Conservation (phyloP, 352 stramenopile species). For the Phytophthora cajani region DNA sequence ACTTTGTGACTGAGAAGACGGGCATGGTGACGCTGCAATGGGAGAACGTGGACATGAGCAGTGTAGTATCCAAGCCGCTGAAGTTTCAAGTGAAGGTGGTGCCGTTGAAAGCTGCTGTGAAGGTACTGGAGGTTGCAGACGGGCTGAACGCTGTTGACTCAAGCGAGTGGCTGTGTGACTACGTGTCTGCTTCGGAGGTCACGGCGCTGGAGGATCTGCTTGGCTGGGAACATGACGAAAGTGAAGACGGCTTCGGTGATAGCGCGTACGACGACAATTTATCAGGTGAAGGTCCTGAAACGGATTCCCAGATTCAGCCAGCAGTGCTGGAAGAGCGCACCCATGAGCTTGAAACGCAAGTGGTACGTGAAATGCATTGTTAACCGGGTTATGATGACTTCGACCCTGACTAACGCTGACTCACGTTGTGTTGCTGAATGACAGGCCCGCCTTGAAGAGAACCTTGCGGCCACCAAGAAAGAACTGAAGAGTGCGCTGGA, state of each 20-base stretch:
- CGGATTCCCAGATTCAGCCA: conserved; percentile 16
- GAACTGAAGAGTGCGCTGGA: conserved; percentile 49
- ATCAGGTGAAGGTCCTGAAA: conserved; percentile 4
- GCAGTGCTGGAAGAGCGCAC: conserved; percentile 30
- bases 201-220: conserved; percentile 27
- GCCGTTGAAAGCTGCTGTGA: conserved; percentile 9
- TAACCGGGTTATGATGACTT: neutral
- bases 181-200: conserved; percentile 27
- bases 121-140: conserved; percentile 21
- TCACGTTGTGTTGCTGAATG: conserved; percentile 21
- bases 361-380: conserved; percentile 41
- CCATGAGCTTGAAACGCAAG: conserved; percentile 44
- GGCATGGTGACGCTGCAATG: conserved; percentile 47
- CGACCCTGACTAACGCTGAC: neutral
- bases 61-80: conserved; percentile 55
- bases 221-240: conserved; percentile 28
- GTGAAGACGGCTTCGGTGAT: conserved; percentile 15
- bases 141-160: conserved; percentile 16
- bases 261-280: conserved; percentile 10
- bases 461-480: conserved; percentile 32
- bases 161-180: conserved; percentile 26
- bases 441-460: conserved; percentile 37
- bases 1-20: conserved; percentile 28
- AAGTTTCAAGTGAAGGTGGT: conserved; percentile 39
- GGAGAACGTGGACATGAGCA: conserved; percentile 51